Evolutionary conservation across 179 eudicot species (phyloP).

Genomic region (Silene coronaria): DNA sequence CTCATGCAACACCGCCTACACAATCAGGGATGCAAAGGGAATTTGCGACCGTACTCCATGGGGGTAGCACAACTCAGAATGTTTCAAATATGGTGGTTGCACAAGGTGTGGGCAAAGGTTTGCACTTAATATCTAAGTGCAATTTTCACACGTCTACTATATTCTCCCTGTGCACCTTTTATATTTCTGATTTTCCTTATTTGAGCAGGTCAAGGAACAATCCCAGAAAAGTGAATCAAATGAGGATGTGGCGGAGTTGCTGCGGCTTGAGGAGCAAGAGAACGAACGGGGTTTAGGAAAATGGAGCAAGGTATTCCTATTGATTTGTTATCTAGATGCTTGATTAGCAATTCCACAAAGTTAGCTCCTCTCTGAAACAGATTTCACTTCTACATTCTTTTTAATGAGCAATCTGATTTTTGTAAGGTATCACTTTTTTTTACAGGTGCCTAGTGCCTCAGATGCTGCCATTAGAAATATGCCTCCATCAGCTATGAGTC

Average conservation of each 20-base stretch:
- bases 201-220: conserved; percentile 68
- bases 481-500: conserved; percentile 89
- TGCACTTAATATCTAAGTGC: background rate
- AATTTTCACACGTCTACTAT: background rate
- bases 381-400: background rate
- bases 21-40: conserved; percentile 65
- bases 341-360: background rate
- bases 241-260: conserved; percentile 48
- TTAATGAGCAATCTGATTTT: background rate
- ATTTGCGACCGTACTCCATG: conserved; percentile 74
- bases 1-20: conserved; percentile 48
- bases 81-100: conserved; percentile 64
- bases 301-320: conserved; percentile 73
- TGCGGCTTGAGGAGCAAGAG: conserved; percentile 74
- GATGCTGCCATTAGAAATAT: conserved; percentile 75
- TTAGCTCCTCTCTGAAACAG: background rate
- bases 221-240: conserved; percentile 67
- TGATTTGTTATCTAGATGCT: background rate
- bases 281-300: conserved; percentile 76
- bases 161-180: background rate
- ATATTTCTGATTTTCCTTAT: background rate
- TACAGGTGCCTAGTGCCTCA: conserved; percentile 73
- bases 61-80: conserved; percentile 36
- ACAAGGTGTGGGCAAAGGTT: conserved; percentile 99
- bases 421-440: background rate